Conservation (phyloP, 129 eudicot genomes). For the Pseudognaphalium luteoalbum region DNA sequence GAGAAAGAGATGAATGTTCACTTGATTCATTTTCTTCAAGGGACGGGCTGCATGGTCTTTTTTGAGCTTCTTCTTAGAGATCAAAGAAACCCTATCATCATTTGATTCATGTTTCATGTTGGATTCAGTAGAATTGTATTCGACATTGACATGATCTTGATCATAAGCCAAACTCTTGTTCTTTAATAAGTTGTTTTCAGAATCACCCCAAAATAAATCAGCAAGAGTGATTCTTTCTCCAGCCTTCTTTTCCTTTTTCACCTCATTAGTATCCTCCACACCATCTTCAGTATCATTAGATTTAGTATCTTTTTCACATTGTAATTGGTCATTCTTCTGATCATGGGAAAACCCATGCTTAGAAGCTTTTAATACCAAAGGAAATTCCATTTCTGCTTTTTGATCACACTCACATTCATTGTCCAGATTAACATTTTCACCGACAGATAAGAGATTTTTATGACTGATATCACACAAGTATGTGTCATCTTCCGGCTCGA, state of each 20-base stretch:
- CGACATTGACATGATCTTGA: slow-evolving; percentile 27
- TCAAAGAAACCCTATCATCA: not conserved
- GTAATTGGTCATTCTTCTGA: slow-evolving; percentile 21
- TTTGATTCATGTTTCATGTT: not conserved
- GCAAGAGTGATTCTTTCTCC: slow-evolving; percentile 73
- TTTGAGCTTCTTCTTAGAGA: slow-evolving; percentile 33
- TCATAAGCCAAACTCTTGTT: slow-evolving; percentile 19
- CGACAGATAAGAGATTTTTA: slow-evolving; percentile 4
- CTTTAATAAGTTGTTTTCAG: slow-evolving; percentile 37
- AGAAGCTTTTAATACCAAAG: slow-evolving; percentile 41
- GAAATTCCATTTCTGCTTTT: slow-evolving; percentile 41
- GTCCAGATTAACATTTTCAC: not conserved
- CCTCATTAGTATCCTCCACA: not conserved
- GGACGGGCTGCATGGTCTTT: slow-evolving; percentile 44
- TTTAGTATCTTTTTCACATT: slow-evolving; percentile 1
- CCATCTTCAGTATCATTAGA: slow-evolving; percentile 22
- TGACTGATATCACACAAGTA: slow-evolving; percentile 4
- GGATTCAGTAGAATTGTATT: slow-evolving; percentile 7
- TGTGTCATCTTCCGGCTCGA: not conserved
- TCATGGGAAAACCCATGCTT: slow-evolving; percentile 37
- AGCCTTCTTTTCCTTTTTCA: slow-evolving; percentile 26
- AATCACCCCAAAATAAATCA: slow-evolving; percentile 63
- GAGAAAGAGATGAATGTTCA: slow-evolving; percentile 24
- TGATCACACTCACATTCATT: not conserved
- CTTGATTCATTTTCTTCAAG: slow-evolving; percentile 53